Conservation (phyloP, 2,329 filamentous ascomycete species). For the Pseudocercospora cruenta region DNA sequence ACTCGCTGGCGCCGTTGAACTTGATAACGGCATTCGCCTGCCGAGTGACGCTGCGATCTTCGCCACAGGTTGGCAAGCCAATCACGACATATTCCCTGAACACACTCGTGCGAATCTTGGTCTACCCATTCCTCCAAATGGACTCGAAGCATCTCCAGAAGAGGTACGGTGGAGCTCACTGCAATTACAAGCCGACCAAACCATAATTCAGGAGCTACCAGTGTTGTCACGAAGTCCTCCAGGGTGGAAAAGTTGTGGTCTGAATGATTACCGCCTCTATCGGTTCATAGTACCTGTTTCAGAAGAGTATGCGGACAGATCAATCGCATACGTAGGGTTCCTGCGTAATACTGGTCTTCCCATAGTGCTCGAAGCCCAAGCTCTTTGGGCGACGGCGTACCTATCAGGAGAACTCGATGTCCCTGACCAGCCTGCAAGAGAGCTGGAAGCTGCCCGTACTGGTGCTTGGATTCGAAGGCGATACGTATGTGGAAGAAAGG, state of each 20-base stretch:
- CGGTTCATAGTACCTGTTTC: neutral
- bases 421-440: neutral
- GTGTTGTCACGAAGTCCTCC: neutral
- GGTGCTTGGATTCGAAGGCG: neutral
- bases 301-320: neutral
- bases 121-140: neutral
- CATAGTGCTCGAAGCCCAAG: neutral
- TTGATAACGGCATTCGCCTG: neutral
- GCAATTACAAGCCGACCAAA: neutral
- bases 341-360: neutral
- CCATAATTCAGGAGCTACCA: neutral
- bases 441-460: neutral
- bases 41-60: neutral
- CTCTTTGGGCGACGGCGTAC: neutral
- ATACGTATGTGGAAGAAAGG: neutral
- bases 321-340: neutral
- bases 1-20: neutral
- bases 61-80: neutral
- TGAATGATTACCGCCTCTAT: neutral
- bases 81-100: neutral
- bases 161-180: neutral
- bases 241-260: neutral
- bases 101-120: neutral
- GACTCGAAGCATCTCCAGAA: neutral
- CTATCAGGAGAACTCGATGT: neutral